Evolutionary conservation across 2,329 filamentous ascomycete genomes (phyloP), one percentile per base, ranked within the genome.

Genomic region (Beauveria bassiana): DNA sequence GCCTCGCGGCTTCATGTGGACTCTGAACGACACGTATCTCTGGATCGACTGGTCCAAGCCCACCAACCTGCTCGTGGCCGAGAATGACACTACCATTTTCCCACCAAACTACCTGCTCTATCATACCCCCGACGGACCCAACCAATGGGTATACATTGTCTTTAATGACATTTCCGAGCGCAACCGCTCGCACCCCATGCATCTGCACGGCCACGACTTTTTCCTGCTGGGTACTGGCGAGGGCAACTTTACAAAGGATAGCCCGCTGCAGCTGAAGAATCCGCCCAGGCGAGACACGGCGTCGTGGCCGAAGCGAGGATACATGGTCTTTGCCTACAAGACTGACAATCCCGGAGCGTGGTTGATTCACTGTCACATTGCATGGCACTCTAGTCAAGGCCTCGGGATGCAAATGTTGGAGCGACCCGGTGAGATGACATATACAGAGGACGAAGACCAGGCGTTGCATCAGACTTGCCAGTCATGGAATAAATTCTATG

Each of bases 291-390:
- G 82, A 45, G 81, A 84, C 66, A 78, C 80, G 2, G 79, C 80
- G 7, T 75, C 79, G 64, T 72, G 84, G 3, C 75, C 75, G 1
- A 68, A 66, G 1, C 64, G 66, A 10, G 80, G 80, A 0, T 78
- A 78, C 68, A 61, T 81, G 5, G 77, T 81, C 22, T 71, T 83
- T 59, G 79, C 78, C 2, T 79, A 81, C 64, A 70, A 79, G 66
- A 75, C 76, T 0, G 73, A 77, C 26, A 53, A 53, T n/a, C 50
- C 50, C 0, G 50, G 50, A 5, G 84, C 10, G 85, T 82, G 63
- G 83, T 87, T 64, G 85, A 87, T 67, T 87, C 83, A 79, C 78
- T 82, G 75, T 84, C 87, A 68, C 81, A 85, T 65, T 86, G 87
- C 67, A 81, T 80, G 47, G 78, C 81, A 2, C 79, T 87, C 70